Evolutionary conservation across 2,329 filamentous ascomycete species (phyloP).

Genomic region (Lachnellula hyalina): DNA sequence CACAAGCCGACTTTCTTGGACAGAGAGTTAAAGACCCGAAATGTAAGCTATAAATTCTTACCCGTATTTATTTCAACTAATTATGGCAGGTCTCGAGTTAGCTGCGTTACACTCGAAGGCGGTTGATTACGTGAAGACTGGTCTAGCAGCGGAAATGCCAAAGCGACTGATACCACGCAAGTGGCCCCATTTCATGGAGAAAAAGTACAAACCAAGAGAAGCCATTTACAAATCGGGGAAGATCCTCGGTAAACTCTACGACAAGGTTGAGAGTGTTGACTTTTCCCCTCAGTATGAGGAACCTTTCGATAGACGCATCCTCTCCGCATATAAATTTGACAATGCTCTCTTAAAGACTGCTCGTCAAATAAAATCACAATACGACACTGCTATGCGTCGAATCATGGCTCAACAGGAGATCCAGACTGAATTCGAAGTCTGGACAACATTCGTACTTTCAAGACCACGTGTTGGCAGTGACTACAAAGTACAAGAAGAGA

Average conservation of each 20-base stretch:
- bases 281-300: conserved; percentile 69
- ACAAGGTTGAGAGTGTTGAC: conserved; percentile 60
- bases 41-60: conserved; percentile 47
- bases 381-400: conserved; percentile 70
- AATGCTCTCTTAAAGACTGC: conserved; percentile 53
- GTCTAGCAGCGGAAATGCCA: conserved; percentile 65
- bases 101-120: conserved; percentile 82
- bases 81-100: conserved; percentile 53
- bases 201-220: conserved; percentile 40
- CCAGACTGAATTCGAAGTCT: conserved; percentile 84
- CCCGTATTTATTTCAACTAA: conserved; percentile 8
- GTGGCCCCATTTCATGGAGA: conserved; percentile 90
- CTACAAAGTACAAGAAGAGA: conserved; percentile 82
- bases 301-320: conserved; percentile 70
- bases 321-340: conserved; percentile 54
- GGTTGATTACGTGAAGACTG: conserved; percentile 92
- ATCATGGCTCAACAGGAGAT: conserved; percentile 84
- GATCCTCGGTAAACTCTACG: conserved; percentile 77
- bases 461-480: conserved; percentile 68
- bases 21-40: conserved; percentile 59
- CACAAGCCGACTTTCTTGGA: conserved; percentile 59
- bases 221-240: conserved; percentile 61
- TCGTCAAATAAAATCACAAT: conserved; percentile 63
- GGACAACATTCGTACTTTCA: conserved; percentile 75
- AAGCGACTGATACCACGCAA: conserved; percentile 50